phyloP scores from a whole-genome alignment of 768 basidiomycete genomes.

The Gymnopilus junonius region DNA sequence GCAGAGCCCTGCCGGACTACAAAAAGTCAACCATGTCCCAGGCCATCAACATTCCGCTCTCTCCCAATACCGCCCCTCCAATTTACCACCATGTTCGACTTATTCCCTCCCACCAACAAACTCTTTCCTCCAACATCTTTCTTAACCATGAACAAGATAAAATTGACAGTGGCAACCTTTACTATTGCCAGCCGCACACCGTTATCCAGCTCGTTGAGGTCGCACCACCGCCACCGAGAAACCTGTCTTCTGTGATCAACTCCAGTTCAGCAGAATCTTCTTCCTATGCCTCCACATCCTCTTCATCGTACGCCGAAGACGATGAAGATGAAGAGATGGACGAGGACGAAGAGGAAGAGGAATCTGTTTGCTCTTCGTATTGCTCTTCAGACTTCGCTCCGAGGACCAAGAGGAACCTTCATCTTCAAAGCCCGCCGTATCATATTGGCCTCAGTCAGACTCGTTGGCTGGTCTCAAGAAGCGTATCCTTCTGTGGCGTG shows the following conservation, averaged over 20 bases:
- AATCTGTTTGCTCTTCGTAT: slow-evolving; percentile 62
- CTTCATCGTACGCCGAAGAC: slow-evolving; percentile 34
- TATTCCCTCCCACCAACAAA: slow-evolving; percentile 19
- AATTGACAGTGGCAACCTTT: slow-evolving; percentile 43
- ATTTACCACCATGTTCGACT: slow-evolving; percentile 23
- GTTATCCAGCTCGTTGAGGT: slow-evolving; percentile 80
- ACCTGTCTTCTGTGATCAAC: slow-evolving; percentile 41
- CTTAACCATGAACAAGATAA: slow-evolving; percentile 32
- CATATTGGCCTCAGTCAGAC: slow-evolving; percentile 42
- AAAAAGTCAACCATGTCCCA: slow-evolving; percentile 27
- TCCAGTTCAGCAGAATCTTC: slow-evolving; percentile 41
- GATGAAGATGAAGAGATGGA: slow-evolving; percentile 35
- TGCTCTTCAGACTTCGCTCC: slow-evolving; percentile 66
- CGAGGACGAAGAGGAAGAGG: slow-evolving; percentile 48
- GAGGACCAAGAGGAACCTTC: slow-evolving; percentile 31
- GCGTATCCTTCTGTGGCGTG: slow-evolving; percentile 76
- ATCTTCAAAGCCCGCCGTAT: slow-evolving; percentile 17
- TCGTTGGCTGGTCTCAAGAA: slow-evolving; percentile 60
- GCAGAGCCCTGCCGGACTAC: slow-evolving; percentile 14
- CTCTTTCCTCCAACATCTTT: slow-evolving; percentile 23
- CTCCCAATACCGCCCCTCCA: slow-evolving; percentile 14
- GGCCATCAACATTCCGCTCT: slow-evolving; percentile 21
- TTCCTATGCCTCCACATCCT: slow-evolving; percentile 45
- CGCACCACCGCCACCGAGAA: slow-evolving; percentile 57
- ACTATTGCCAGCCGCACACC: slow-evolving; percentile 55